Conservation (phyloP, 371 early-diverging fungal species). For the Rhizopus delemar region DNA sequence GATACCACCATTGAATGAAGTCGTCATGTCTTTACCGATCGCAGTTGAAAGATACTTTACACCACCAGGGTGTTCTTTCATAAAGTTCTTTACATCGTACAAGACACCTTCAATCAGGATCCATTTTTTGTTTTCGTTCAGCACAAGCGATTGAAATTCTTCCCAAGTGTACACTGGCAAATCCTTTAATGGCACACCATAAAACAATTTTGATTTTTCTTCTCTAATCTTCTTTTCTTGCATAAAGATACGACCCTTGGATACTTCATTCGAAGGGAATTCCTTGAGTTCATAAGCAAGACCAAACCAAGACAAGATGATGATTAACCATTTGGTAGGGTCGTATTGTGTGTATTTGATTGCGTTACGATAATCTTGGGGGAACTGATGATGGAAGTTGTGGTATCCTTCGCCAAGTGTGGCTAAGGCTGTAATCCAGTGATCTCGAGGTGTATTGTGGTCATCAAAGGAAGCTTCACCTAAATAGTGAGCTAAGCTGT, state of each 20-base stretch:
- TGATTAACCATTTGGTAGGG: slow-evolving; percentile 95
- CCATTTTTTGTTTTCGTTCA: slow-evolving; percentile 70
- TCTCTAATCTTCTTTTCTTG: slow-evolving; percentile 75
- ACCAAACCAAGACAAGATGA: slow-evolving; percentile 63
- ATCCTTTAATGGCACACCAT: slow-evolving; percentile 71
- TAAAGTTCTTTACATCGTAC: slow-evolving; percentile 88
- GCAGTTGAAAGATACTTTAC: slow-evolving; percentile 70
- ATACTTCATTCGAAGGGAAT: slow-evolving; percentile 89
- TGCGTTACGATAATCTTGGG: slow-evolving; percentile 94
- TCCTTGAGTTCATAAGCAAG: slow-evolving; percentile 86
- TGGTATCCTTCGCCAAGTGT: slow-evolving; percentile 88
- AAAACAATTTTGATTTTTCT: slow-evolving; percentile 64
- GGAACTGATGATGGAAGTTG: slow-evolving; percentile 95
- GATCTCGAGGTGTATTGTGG: slow-evolving; percentile 78
- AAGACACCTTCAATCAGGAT: slow-evolving; percentile 86
- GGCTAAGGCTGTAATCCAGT: slow-evolving; percentile 77
- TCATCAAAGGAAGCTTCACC: slow-evolving; percentile 84
- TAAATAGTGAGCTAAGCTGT: slow-evolving; percentile 84
- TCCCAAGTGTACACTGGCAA: slow-evolving; percentile 78
- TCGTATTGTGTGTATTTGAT: slow-evolving; percentile 89
- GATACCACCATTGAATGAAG: slow-evolving; percentile 86
- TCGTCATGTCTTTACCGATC: slow-evolving; percentile 85
- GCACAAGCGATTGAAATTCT: slow-evolving; percentile 68
- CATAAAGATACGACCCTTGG: slow-evolving; percentile 84
- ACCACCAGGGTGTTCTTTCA: slow-evolving; percentile 92